Evolutionary conservation across 495 filamentous ascomycete species (phyloP).

Genomic region (Schizothecium vesticola): DNA sequence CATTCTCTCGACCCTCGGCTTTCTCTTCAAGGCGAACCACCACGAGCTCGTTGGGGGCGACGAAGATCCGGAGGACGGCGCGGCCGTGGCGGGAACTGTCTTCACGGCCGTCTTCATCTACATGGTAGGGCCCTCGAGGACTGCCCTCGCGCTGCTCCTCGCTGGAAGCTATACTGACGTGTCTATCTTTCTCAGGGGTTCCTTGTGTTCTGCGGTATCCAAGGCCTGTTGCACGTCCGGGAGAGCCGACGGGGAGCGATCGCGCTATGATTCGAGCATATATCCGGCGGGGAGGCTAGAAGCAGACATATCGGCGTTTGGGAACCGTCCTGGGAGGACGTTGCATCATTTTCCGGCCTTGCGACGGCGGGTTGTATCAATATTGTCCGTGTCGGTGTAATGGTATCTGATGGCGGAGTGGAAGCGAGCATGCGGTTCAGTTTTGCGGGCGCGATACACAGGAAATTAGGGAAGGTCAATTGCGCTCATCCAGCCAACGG

Average conservation of each 20-base stretch:
- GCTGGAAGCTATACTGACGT: conserved; percentile 11
- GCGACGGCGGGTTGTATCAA: conserved; percentile 6
- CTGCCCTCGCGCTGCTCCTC: neutral
- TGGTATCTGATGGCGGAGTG: conserved; percentile 2
- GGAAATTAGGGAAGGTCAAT: neutral
- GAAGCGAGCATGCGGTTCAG: neutral
- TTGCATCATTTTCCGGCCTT: conserved; percentile 3
- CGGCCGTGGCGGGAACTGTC: conserved; percentile 71
- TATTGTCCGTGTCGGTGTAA: conserved; percentile 6
- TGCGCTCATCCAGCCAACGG: neutral
- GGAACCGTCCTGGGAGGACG: conserved; percentile 11
- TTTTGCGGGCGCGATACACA: neutral
- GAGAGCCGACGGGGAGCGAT: conserved; percentile 77
- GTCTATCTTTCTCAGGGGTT: conserved; percentile 55
- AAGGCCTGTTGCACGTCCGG: conserved; percentile 73
- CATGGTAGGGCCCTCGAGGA: conserved; percentile 49
- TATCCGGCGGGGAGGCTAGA: neutral
- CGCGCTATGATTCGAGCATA: conserved; percentile 47
- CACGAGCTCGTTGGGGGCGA: conserved; percentile 72
- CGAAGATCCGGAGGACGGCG: conserved; percentile 67
- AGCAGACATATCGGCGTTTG: conserved; percentile 22
- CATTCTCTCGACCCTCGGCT: conserved; percentile 77
- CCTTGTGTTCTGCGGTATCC: conserved; percentile 82
- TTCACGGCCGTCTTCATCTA: conserved; percentile 85
- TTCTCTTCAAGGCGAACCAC: conserved; percentile 70